Base-by-base conservation (phyloP, 148 eudicot genomes). In the Fagopyrum esculentum region DNA sequence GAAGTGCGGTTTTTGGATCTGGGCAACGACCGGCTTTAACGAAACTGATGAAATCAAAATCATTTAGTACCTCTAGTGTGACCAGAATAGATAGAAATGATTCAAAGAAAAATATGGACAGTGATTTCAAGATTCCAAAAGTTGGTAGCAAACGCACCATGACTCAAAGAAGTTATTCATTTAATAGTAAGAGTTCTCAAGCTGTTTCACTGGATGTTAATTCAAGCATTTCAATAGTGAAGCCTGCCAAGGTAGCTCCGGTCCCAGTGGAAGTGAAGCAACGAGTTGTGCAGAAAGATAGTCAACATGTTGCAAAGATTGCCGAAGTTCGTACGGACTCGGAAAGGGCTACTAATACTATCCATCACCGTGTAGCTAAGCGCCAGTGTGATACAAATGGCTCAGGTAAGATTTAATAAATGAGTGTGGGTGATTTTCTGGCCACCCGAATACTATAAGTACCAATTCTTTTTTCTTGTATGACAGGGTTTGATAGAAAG, bases 21-120 rank as follows among this genome's bases (percentile, higher is more conserved):
- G 40, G 57, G 40, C 74, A 71, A 49, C 74, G 61, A 54, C n/a
- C 13, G 43, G 43, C 63, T 49, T 71, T 57, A 51, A 82, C 77
- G 47, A 80, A 77, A 78, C 43, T 80, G 74, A 17, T 6, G 6
- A 82, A 77, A 80, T 81, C 84, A 15, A 26, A 73, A 71, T 81
- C 86, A 50, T 77, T 81, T 45, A 49, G 56, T 73, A 78, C 54
- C 68, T 78, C n/a, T 44, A 35, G 84, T 73, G 11, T 77, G 46
- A 78, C 57, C 49, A 50, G 69, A 76, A 46, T 51, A 45, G 64
- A 73, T 71, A 63, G 46, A 30, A 26, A 71, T 45, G 76, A 47
- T 68, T 73, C 73, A 66, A 73, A 76, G 54, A 51, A 44, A 50
- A 76, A 54, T 60, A 76, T 26, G 17, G 50, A 45, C 50, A 45